Evolutionary conservation across 306 rosid genomes (phyloP).

Genomic region (Ziziphus jujuba): DNA sequence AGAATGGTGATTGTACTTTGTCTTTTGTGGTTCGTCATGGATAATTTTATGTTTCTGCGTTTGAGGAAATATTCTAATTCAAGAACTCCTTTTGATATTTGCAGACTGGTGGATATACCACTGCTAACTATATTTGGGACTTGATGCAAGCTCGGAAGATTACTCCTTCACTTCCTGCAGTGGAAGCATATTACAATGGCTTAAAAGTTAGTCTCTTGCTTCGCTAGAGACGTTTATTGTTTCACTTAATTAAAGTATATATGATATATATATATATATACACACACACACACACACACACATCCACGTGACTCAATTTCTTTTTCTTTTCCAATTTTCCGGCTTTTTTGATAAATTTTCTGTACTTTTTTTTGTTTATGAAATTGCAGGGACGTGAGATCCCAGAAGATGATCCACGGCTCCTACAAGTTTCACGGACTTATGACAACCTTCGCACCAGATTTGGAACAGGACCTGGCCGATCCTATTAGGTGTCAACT

Average conservation of each 20-base stretch:
- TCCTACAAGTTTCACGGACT: conserved; percentile 44
- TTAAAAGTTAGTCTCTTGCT: conserved; percentile 65
- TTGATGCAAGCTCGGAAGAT: conserved; percentile 62
- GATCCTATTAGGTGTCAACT: neutral
- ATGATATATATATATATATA: too few relatives aligned
- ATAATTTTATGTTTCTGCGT: neutral
- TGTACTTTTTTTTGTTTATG: neutral
- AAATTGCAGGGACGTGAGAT: conserved; percentile 68
- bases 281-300: too few relatives aligned
- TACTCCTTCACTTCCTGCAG: conserved; percentile 47
- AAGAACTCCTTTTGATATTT: conserved; percentile 11
- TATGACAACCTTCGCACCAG: conserved; percentile 40
- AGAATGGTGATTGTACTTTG: too few relatives aligned
- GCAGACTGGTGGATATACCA: conserved; percentile 86
- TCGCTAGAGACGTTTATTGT: conserved; percentile 3
- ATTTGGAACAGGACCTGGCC: conserved; percentile 26
- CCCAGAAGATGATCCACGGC: conserved; percentile 85
- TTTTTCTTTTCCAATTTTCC: neutral
- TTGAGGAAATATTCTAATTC: conserved; percentile 12
- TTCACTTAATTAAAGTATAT: neutral
- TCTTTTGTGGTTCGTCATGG: neutral
- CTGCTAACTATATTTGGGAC: conserved; percentile 93
- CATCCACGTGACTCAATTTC: neutral
- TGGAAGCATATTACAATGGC: conserved; percentile 81
- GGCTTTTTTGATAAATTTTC: neutral